Evolutionary conservation across 352 stramenopile species (phyloP).

Genomic region (Thalassiosira ordinaria): DNA sequence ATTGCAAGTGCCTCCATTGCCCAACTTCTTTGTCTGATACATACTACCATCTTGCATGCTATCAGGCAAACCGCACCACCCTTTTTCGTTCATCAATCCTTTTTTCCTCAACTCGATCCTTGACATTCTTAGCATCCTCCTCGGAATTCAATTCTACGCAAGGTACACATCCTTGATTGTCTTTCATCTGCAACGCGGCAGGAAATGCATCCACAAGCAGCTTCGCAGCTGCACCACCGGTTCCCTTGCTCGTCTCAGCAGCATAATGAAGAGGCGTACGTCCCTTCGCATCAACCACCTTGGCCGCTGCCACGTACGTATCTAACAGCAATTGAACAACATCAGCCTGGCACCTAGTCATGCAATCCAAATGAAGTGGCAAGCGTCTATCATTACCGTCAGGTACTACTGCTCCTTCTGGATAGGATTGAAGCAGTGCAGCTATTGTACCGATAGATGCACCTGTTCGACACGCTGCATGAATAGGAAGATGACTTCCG

Average conservation of each 20-base stretch:
- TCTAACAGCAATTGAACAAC: neutral
- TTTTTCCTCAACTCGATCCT: neutral
- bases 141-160: neutral
- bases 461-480: neutral
- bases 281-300: neutral
- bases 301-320: neutral
- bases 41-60: too few species aligned
- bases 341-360: conserved; percentile 1
- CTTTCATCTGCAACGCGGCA: neutral
- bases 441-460: neutral
- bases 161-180: neutral
- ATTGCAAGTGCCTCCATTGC: too few species aligned
- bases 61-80: neutral
- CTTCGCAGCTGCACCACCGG: neutral
- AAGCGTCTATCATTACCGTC: conserved; percentile 1
- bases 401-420: neutral
- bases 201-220: neutral
- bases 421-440: neutral
- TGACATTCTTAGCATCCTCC: neutral
- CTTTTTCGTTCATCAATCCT: neutral
- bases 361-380: neutral
- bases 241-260: neutral
- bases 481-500: neutral
- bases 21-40: too few species aligned
- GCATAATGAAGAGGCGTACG: neutral